Percentiles rank a stretch among this genome's conserved stretches.
Conservation (phyloP, 306 rosid genomes). For the barrel medic (Medicago truncatula) region DNA sequence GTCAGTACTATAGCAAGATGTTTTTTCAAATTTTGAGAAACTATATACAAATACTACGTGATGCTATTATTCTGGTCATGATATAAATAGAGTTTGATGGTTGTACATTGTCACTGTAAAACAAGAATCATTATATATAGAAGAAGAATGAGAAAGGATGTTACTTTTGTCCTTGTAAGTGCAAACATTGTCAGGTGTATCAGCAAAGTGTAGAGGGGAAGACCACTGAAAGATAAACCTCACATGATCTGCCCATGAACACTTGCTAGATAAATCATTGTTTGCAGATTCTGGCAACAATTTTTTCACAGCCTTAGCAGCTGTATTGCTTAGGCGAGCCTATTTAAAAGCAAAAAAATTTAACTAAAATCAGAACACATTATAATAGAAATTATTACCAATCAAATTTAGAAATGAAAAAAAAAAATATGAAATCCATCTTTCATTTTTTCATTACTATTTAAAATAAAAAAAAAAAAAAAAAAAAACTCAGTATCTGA, state of each 20-base stretch:
- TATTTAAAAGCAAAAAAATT: slow-evolving; percentile 10
- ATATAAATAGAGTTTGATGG: too few species aligned
- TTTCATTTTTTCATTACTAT: background rate
- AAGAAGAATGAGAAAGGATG: slow-evolving; percentile 26
- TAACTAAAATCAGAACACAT: background rate
- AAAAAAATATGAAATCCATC: background rate
- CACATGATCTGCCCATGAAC: slow-evolving; percentile 81
- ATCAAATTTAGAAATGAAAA: too few species aligned
- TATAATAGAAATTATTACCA: too few species aligned
- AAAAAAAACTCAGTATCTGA: too few species aligned
- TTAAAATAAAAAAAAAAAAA: too few species aligned
- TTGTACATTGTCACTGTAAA: too few species aligned
- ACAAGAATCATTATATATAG: background rate
- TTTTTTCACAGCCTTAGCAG: slow-evolving; percentile 65
- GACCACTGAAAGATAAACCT: slow-evolving; percentile 68
- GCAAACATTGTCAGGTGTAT: slow-evolving; percentile 77
- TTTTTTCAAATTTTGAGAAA: too few species aligned
- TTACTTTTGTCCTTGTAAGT: slow-evolving; percentile 58
- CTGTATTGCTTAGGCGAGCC: slow-evolving; percentile 61
- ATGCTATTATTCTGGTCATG: too few species aligned
- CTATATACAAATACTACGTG: too few species aligned
- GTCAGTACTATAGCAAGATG: background rate
- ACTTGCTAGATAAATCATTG: slow-evolving; percentile 63
- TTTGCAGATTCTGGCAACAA: slow-evolving; percentile 65
- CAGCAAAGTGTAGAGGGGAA: slow-evolving; percentile 70